Evolutionary conservation across 345 rosid genomes (phyloP).

Genomic region (Sisymbrium irio): DNA sequence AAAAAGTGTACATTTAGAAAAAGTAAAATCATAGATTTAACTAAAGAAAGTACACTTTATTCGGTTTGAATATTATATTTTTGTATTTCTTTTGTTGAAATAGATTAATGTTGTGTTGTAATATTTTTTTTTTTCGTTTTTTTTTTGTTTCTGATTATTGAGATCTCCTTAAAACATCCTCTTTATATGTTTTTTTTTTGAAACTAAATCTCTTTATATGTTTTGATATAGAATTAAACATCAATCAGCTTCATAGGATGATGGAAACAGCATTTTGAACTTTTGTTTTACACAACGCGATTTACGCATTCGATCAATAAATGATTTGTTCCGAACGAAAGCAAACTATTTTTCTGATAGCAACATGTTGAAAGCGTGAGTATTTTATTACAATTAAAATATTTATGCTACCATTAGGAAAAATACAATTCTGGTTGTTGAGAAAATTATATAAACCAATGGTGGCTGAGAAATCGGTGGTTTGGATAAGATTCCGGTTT

Average conservation of each 20-base stretch:
- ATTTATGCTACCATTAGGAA: background rate
- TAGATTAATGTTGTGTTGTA: no score
- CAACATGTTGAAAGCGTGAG: slow-evolving; percentile 4
- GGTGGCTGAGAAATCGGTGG: slow-evolving; percentile 11
- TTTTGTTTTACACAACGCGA: background rate
- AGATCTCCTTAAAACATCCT: background rate
- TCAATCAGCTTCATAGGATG: background rate
- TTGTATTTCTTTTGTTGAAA: no score
- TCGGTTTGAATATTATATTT: background rate
- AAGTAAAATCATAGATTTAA: background rate
- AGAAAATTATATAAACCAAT: slow-evolving; percentile 15
- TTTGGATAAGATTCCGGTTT: slow-evolving; percentile 9
- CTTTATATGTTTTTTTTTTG: no score
- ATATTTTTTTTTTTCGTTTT: background rate
- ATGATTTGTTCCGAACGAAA: background rate
- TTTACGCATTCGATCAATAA: background rate
- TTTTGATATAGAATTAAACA: background rate
- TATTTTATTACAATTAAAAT: background rate
- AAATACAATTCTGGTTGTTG: slow-evolving; percentile 21
- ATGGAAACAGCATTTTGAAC: background rate
- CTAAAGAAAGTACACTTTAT: background rate
- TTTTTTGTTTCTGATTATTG: background rate
- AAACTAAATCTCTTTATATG: no score
- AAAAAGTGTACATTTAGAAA: background rate
- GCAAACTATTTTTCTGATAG: background rate